Conservation (phyloP, 1,284 basidiomycete species). For the Blastosporella zonata region DNA sequence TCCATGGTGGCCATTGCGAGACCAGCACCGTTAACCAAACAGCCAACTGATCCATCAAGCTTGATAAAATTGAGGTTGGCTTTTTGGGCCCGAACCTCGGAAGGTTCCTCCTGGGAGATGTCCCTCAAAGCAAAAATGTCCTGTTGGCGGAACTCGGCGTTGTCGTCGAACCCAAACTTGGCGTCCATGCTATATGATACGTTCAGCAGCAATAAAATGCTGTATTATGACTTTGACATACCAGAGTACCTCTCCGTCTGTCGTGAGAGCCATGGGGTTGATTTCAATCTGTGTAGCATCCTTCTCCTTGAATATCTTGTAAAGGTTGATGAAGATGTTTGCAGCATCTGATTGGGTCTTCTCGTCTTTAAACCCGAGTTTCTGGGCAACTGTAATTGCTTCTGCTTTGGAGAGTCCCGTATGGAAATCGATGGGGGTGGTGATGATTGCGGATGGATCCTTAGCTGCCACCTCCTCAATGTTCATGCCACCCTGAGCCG, state of each 20-base stretch:
- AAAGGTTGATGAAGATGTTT: conserved; percentile 92
- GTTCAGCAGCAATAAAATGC: conserved; percentile 8
- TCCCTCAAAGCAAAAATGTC: conserved; percentile 92
- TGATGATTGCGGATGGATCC: conserved; percentile 94
- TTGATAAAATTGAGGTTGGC: conserved; percentile 99
- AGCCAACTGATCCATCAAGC: conserved; percentile 96
- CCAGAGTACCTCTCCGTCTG: conserved; percentile 94
- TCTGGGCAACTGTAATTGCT: conserved; percentile 81
- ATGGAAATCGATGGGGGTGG: conserved; percentile 88
- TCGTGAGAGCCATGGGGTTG: conserved; percentile 96
- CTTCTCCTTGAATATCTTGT: conserved; percentile 98
- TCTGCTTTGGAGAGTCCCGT: conserved; percentile 77
- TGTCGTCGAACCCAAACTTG: conserved; percentile 99
- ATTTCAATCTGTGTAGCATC: conserved; percentile 99
- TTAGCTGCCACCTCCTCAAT: conserved; percentile 99
- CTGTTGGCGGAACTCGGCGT: conserved; percentile 96
- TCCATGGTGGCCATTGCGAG: conserved; percentile 99
- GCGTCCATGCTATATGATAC: conserved; percentile 86
- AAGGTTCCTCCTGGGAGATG: conserved; percentile 92
- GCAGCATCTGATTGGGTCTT: conserved; percentile 81
- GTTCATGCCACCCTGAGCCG: conserved; percentile 94
- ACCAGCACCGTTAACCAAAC: conserved; percentile 98
- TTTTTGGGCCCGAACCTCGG: conserved; percentile 94
- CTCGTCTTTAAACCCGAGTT: conserved; percentile 85
- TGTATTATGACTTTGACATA: conserved; percentile 33